Evolutionary conservation across 805 yeast genomes (phyloP).

Genomic region (Debaryomyces maramus): DNA sequence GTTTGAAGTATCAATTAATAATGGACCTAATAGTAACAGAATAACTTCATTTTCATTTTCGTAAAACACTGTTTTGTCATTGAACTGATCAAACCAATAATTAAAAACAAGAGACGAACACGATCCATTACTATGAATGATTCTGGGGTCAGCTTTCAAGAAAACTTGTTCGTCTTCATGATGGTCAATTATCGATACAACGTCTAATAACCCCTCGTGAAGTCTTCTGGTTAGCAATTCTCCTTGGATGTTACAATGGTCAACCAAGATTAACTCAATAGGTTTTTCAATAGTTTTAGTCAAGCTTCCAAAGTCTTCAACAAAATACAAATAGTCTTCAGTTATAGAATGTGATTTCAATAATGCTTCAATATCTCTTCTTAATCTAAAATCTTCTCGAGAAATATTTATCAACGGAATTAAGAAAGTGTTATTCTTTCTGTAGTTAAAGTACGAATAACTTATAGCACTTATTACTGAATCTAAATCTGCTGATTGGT

Average conservation of each 20-base stretch:
- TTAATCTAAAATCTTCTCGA: slow-evolving; percentile 57
- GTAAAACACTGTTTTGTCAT: slow-evolving; percentile 13
- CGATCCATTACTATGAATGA: slow-evolving; percentile 67
- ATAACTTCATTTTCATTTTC: slow-evolving; percentile 34
- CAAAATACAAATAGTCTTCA: slow-evolving; percentile 53
- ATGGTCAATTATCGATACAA: slow-evolving; percentile 75
- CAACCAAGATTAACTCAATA: slow-evolving; percentile 67
- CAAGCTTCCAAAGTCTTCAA: slow-evolving; percentile 58
- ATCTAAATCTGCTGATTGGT: slow-evolving; percentile 86
- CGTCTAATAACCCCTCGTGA: slow-evolving; percentile 20
- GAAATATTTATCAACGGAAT: slow-evolving; percentile 81
- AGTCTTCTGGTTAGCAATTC: slow-evolving; percentile 31
- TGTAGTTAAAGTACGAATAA: slow-evolving; percentile 59
- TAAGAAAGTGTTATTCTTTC: slow-evolving; percentile 28
- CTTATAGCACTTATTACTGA: slow-evolving; percentile 77
- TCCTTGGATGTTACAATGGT: slow-evolving; percentile 73
- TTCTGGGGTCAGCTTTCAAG: slow-evolving; percentile 56
- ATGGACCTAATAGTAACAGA: slow-evolving; percentile 61
- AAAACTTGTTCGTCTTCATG: slow-evolving; percentile 69
- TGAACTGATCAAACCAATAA: slow-evolving; percentile 47
- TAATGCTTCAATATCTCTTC: slow-evolving; percentile 69
- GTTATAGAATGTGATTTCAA: slow-evolving; percentile 49
- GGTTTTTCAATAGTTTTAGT: slow-evolving; percentile 10
- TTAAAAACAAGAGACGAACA: slow-evolving; percentile 74
- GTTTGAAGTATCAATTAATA: slow-evolving; percentile 74